Conservation (phyloP, 176 grass and related monocot genomes). For the Cenchrus americanus region DNA sequence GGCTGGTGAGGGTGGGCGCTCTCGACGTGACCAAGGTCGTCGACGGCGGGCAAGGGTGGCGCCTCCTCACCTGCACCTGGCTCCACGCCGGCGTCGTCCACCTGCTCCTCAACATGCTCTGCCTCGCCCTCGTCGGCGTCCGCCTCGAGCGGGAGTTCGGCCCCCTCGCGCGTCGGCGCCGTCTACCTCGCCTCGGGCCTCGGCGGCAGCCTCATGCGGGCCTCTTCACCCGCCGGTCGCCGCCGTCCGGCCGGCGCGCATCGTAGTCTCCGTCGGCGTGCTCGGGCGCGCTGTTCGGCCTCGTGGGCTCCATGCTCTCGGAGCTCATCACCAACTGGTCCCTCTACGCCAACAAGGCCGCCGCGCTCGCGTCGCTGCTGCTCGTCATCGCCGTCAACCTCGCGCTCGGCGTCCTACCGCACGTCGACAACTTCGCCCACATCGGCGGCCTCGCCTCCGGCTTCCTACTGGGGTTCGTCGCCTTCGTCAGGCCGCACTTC, state of each 20-base stretch:
- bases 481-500: constrained; percentile 78
- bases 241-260: constrained; percentile 42
- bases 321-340: constrained; percentile 95
- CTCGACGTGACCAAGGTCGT: constrained; percentile 71
- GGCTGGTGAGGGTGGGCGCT: constrained; percentile 84
- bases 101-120: constrained; percentile 80
- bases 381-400: constrained; percentile 72
- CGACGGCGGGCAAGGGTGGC: constrained; percentile 68
- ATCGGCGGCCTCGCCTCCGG: constrained; percentile 88
- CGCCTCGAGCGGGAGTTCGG: constrained; percentile 90
- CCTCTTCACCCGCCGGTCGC: too few species aligned
- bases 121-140: constrained; percentile 75
- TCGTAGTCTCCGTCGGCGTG: constrained; percentile 84
- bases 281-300: constrained; percentile 89
- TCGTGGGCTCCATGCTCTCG: constrained; percentile 91
- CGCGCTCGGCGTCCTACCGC: constrained; percentile 74
- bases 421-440: constrained; percentile 96
- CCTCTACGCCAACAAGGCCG: constrained; percentile 87
- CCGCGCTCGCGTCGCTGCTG: constrained; percentile 62
- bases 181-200: constrained; percentile 81
- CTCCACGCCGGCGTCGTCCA: constrained; percentile 84
- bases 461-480: constrained; percentile 86
- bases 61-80: constrained; percentile 78
- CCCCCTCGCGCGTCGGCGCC: constrained; percentile 65
- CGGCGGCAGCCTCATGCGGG: constrained; percentile 79